Evolutionary conservation across 2,329 filamentous ascomycete genomes (phyloP), one percentile per base, ranked within the genome.

Genomic region (Apiospora koreana): DNA sequence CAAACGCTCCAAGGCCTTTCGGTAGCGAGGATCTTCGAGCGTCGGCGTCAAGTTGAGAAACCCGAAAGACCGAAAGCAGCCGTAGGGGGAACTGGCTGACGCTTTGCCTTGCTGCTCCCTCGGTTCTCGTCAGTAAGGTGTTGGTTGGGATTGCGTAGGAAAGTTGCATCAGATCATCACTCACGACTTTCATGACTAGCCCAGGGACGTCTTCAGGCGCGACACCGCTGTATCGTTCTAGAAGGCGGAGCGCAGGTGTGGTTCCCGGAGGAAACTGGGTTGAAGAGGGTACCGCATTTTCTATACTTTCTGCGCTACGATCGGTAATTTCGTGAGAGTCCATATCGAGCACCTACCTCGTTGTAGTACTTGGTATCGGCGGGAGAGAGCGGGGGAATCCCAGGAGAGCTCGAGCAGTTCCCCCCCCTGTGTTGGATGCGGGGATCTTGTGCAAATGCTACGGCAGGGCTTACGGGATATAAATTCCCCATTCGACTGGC

Each of bases 161-260:
- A n/a, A n/a, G n/a, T n/a, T n/a, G n/a, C n/a, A n/a, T n/a, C 25
- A 1, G 23, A 10, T 9, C 7, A 16, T 21, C 42, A 43, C 66
- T 64, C 72, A 80, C 78, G 45, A 80, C n/a, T n/a, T n/a, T n/a
- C n/a, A n/a, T n/a, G 68, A 80, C 73, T 65, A 78, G 77, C 45
- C 71, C 73, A 21, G 77, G 76, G 42, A 78, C 71, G n/a, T 79
- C 75, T 10, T 73, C 73, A 18, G 74, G 41, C 41, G 70, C 72
- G 45, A 80, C 73, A 25, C 76, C 76, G 65, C 78, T 79, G 67
- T 79, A 79, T 42, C 74, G 72, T 70, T 76, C 73, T 2, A 80
- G 69, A 2, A 80, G 7, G 31, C 54, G 54, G 23, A 38, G 54
- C 3, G 54, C 28, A n/a, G 28, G 54, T n/a, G 10, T 18, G 8